These are phyloP conservation scores for Penicillium sp. DNA, from an alignment of 2,329 filamentous ascomycete genomes.

Conservation along the genomic window DNA sequence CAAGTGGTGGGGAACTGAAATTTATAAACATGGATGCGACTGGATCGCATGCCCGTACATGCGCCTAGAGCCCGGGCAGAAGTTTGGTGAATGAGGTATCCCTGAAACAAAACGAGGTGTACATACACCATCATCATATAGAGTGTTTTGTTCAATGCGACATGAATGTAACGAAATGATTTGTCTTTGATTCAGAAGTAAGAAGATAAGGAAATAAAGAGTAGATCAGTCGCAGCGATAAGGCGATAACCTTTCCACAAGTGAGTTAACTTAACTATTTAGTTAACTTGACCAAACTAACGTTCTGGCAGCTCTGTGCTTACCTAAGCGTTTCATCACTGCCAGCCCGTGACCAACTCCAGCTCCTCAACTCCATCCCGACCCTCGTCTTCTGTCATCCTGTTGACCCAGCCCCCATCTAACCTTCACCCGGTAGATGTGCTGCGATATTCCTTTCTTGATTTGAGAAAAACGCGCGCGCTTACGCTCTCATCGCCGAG, in stretches of 20 bases:
- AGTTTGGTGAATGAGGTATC: conserved; percentile 61
- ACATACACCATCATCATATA: neutral
- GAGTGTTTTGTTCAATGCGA: neutral
- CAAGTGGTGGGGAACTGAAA: conserved; percentile 86
- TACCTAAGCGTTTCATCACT: conserved; percentile 40
- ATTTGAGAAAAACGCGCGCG: neutral
- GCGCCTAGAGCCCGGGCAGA: conserved; percentile 63
- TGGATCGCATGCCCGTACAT: conserved; percentile 79
- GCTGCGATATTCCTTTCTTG: neutral
- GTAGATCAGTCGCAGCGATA: neutral
- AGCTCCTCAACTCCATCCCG: conserved; percentile 28
- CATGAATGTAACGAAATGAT: neutral
- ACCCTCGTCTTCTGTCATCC: conserved; percentile 16
- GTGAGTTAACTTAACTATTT: neutral
- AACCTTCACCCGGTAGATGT: conserved; percentile 5
- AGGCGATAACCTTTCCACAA: neutral
- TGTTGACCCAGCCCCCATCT: conserved; percentile 8
- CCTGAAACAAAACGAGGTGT: neutral
- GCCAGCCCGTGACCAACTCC: conserved; percentile 44
- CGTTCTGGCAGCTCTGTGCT: conserved; percentile 24
- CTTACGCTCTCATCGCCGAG: conserved; percentile 2
- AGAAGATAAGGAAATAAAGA: neutral
- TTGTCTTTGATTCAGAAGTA: neutral
- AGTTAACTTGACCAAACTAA: too few relatives aligned
- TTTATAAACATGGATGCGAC: conserved; percentile 82